Evolutionary conservation across 768 basidiomycete genomes (phyloP).

Genomic region (Tricholoma flavovirens): DNA sequence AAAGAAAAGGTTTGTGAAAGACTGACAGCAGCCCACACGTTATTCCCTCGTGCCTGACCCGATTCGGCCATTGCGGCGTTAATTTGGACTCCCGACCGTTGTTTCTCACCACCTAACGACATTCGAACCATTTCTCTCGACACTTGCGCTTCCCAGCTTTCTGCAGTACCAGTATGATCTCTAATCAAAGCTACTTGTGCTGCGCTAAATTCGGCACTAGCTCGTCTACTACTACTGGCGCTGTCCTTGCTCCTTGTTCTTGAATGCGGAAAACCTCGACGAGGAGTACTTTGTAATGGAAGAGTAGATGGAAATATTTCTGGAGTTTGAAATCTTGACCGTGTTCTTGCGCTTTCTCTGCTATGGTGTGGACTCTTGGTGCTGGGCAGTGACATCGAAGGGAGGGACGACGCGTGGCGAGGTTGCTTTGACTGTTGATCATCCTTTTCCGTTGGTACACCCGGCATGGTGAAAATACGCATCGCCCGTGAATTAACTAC

Average conservation of each 20-base stretch:
- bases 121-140: conserved; percentile 50
- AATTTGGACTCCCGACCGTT: conserved; percentile 9
- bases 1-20: conserved; percentile 4
- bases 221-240: conserved; percentile 35
- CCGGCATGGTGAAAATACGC: neutral
- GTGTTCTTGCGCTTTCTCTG: conserved; percentile 13
- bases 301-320: conserved; percentile 4
- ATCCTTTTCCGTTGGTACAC: neutral
- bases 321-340: conserved; percentile 8
- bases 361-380: neutral
- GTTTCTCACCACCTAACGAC: conserved; percentile 31
- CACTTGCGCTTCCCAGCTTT: conserved; percentile 54
- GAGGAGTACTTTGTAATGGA: conserved; percentile 6
- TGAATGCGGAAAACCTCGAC: conserved; percentile 13
- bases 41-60: conserved; percentile 34
- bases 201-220: conserved; percentile 55
- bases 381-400: conserved; percentile 10
- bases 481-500: neutral
- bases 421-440: conserved; percentile 4
- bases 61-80: conserved; percentile 22
- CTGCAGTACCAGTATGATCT: conserved; percentile 26
- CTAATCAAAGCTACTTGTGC: conserved; percentile 35
- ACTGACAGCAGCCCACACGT: conserved; percentile 27
- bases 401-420: conserved; percentile 20
- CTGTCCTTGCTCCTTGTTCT: conserved; percentile 29